These are phyloP conservation scores for Rhizomucor miehei DNA, from an alignment of 371 early-diverging fungal genomes.

Conservation along the genomic window DNA sequence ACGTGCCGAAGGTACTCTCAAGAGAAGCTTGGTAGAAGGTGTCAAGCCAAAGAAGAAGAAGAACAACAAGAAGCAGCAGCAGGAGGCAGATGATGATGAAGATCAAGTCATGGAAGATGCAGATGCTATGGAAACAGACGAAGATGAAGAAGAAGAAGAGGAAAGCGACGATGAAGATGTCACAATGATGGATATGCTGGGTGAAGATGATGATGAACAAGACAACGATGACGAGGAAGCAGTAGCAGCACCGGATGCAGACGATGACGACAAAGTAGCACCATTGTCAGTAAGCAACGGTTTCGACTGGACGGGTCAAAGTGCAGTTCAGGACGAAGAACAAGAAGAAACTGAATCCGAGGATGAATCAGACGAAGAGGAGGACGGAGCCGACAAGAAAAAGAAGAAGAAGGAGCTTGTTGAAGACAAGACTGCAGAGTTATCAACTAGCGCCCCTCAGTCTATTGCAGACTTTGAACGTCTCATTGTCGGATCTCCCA, in stretches of 20 bases:
- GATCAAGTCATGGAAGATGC: conserved; percentile 38
- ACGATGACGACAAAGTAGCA: conserved; percentile 31
- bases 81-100: conserved; percentile 41
- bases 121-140: conserved; percentile 24
- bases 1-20: conserved; percentile 64
- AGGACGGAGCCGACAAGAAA: conserved; percentile 44
- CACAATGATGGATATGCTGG: conserved; percentile 12
- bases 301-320: conserved; percentile 66
- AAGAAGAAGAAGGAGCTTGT: conserved; percentile 43
- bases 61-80: conserved; percentile 23
- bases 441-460: conserved; percentile 55
- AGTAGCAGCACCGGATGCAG: too few relatives aligned
- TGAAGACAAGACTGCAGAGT: conserved; percentile 57
- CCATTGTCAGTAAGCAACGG: conserved; percentile 39
- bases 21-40: conserved; percentile 37
- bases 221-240: conserved; percentile 37
- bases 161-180: conserved; percentile 36
- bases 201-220: conserved; percentile 28
- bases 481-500: conserved; percentile 88
- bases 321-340: conserved; percentile 16
- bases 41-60: conserved; percentile 16
- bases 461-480: conserved; percentile 82
- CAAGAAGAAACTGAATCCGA: conserved; percentile 26
- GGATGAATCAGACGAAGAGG: conserved; percentile 45
- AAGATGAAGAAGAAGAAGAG: conserved; percentile 29